Evolutionary conservation across 2,329 filamentous ascomycete genomes (phyloP).

Genomic region (Arthrocladium fulminans): DNA sequence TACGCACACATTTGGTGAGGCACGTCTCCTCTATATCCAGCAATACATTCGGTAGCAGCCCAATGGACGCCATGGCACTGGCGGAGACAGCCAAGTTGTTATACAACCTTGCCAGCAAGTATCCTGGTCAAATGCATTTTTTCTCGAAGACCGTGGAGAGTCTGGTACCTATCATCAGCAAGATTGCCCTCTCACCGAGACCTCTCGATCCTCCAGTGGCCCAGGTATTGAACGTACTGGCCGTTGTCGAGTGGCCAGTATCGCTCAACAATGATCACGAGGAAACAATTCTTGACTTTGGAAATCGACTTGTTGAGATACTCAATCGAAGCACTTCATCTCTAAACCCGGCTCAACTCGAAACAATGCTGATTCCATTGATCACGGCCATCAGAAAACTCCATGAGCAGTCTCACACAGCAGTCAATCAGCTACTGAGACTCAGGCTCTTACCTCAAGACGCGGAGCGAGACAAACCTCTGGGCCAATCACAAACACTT

Average conservation of each 20-base stretch:
- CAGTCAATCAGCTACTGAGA: conserved; percentile 55
- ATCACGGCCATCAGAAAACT: conserved; percentile 64
- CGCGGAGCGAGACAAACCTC: conserved; percentile 63
- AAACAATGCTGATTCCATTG: conserved; percentile 61
- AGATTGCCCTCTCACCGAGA: conserved; percentile 50
- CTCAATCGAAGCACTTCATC: conserved; percentile 56
- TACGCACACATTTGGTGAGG: conserved; percentile 60
- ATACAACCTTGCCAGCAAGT: conserved; percentile 77
- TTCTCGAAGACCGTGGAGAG: conserved; percentile 62
- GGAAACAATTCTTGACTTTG: conserved; percentile 9
- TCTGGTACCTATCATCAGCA: conserved; percentile 60
- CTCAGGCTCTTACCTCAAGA: conserved; percentile 63
- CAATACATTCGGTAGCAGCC: conserved; percentile 16
- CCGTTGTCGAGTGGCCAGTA: conserved; percentile 56
- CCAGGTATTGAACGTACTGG: conserved; percentile 66
- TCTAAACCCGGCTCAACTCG: conserved; percentile 62
- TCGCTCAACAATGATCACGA: neutral
- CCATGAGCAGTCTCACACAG: conserved; percentile 58
- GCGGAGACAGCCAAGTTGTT: conserved; percentile 76
- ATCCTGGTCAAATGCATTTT: conserved; percentile 49
- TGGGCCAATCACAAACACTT: conserved; percentile 66
- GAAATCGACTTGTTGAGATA: conserved; percentile 57
- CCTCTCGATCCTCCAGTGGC: conserved; percentile 66
- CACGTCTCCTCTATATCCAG: conserved; percentile 46
- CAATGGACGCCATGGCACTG: conserved; percentile 67